These are phyloP conservation scores for Candida vartiovaarae DNA, from an alignment of 805 yeast genomes.

Conservation along the genomic window DNA sequence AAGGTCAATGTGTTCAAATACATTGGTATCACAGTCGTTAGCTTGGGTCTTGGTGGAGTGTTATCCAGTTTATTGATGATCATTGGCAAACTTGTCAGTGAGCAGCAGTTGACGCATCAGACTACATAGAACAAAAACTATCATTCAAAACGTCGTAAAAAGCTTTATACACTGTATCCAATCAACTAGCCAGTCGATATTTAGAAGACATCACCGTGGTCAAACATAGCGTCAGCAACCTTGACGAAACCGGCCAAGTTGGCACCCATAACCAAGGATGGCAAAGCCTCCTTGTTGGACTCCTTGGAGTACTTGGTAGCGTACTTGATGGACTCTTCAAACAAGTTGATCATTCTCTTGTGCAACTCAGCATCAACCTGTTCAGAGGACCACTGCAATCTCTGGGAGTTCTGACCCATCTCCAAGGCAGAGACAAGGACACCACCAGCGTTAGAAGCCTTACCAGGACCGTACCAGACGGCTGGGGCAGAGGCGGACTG, in stretches of 20 bases:
- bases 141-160: slow-evolving; percentile 2
- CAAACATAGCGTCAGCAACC: slow-evolving; percentile 98
- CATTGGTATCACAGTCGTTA: slow-evolving; percentile 9
- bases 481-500: slow-evolving; percentile 36
- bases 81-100: too few relatives aligned
- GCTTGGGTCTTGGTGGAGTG: slow-evolving; percentile 1
- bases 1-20: slow-evolving; percentile 11
- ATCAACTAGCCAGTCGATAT: not conserved
- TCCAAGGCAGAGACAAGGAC: slow-evolving; percentile 97
- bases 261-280: slow-evolving; percentile 97
- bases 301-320: slow-evolving; percentile 76
- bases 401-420: slow-evolving; percentile 99
- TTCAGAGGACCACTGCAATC: slow-evolving; percentile 85
- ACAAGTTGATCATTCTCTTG: slow-evolving; percentile 88
- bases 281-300: slow-evolving; percentile 57
- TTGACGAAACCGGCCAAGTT: slow-evolving; percentile 98
- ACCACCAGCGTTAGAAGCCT: slow-evolving; percentile 99
- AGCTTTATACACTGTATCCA: not conserved
- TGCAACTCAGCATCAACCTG: slow-evolving; percentile 88
- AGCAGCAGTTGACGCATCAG: too few relatives aligned
- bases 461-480: slow-evolving; percentile 99
- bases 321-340: slow-evolving; percentile 86
- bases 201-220: slow-evolving; percentile 74
- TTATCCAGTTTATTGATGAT: slow-evolving; percentile 7
- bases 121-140: not conserved